Conservation (phyloP, 2,329 filamentous ascomycete genomes). For the Hymenoscyphus linearis region DNA sequence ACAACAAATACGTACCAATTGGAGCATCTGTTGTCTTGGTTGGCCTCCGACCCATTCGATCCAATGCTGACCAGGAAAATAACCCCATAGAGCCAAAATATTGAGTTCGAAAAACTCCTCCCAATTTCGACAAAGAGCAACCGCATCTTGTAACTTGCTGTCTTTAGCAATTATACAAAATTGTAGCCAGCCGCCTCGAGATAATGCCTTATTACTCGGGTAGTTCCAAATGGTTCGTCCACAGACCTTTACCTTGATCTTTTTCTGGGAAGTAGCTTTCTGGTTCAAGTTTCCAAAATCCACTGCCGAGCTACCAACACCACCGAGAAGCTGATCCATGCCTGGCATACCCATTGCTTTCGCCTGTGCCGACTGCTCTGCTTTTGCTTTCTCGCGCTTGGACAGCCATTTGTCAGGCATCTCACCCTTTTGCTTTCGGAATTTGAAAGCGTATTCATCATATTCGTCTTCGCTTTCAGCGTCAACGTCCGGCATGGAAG, state of each 20-base stretch:
- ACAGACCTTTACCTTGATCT: conserved; percentile 39
- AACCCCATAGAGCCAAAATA: conserved; percentile 40
- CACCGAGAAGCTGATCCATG: conserved; percentile 3
- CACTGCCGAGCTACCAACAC: conserved; percentile 22
- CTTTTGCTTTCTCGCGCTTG: conserved; percentile 21
- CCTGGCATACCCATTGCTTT: conserved; percentile 20
- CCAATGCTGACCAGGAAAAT: conserved; percentile 44
- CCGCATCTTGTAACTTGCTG: conserved; percentile 39
- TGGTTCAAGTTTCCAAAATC: conserved; percentile 33
- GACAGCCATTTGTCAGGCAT: conserved; percentile 26
- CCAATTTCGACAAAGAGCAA: conserved; percentile 45
- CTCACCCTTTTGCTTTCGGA: conserved; percentile 12
- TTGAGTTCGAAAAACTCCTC: conserved; percentile 46
- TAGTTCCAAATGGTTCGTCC: conserved; percentile 47
- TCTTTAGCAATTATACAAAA: conserved; percentile 47
- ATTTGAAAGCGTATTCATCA: not conserved
- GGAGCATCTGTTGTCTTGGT: conserved; percentile 36
- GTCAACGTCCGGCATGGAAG: conserved; percentile 29
- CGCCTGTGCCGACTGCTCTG: conserved; percentile 18
- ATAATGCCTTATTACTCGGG: conserved; percentile 42
- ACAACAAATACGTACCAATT: conserved; percentile 25
- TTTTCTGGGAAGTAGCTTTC: conserved; percentile 37
- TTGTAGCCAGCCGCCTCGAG: conserved; percentile 44
- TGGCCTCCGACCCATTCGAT: conserved; percentile 37
- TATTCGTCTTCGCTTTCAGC: conserved; percentile 12